Conservation (phyloP, 345 rosid species). For the Turnera subulata region DNA sequence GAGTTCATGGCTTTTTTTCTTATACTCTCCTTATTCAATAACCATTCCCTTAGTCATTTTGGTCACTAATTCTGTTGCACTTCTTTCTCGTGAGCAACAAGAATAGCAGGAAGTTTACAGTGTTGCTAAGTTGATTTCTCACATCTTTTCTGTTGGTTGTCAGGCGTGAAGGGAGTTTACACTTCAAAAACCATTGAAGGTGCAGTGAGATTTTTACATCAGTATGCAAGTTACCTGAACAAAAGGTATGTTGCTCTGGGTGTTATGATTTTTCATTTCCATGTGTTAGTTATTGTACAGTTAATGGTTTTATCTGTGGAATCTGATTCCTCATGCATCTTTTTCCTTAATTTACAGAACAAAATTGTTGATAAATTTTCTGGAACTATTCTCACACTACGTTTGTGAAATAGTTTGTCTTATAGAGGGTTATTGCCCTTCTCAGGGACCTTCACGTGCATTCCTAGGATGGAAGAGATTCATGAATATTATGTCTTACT, state of each 20-base stretch:
- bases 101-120: not conserved
- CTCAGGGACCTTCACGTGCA: too few relatives aligned
- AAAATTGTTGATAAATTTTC: too few relatives aligned
- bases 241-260: slow-evolving; percentile 37
- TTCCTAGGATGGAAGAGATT: too few relatives aligned
- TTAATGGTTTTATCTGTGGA: slow-evolving; percentile 1
- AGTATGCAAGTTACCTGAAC: slow-evolving; percentile 53
- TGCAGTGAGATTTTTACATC: slow-evolving; percentile 52
- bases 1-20: too few relatives aligned
- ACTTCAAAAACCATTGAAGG: slow-evolving; percentile 64
- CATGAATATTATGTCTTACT: too few relatives aligned
- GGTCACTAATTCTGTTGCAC: not conserved
- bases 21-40: too few relatives aligned
- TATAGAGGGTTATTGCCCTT: not conserved
- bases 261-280: slow-evolving; percentile 1
- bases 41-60: not conserved
- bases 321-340: not conserved
- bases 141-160: slow-evolving; percentile 12
- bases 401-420: not conserved
- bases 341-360: too few relatives aligned
- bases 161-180: slow-evolving; percentile 76
- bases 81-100: not conserved
- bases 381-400: too few relatives aligned
- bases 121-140: slow-evolving; percentile 8
- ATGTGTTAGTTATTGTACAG: not conserved